phyloP scores from a whole-genome alignment of 225 moss, liverwort and hornwort genomes.

The Marchantia paleacea region DNA sequence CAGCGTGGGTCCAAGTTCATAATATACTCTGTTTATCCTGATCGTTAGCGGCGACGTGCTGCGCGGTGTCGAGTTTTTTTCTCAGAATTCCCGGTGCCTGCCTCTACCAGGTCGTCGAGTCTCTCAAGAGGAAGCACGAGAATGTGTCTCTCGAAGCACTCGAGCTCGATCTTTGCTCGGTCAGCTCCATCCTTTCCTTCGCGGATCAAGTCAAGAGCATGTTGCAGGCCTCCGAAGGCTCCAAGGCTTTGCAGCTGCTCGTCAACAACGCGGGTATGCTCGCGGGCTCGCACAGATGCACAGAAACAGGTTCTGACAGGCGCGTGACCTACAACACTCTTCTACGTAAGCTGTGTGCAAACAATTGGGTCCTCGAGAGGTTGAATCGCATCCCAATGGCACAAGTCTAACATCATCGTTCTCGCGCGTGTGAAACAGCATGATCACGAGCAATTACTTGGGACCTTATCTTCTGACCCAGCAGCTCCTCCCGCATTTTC shows the following conservation, averaged over 20 bases:
- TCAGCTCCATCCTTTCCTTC: conserved; percentile 63
- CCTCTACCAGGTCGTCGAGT: conserved; percentile 37
- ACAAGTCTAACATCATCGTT: background rate
- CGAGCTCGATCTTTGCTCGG: conserved; percentile 61
- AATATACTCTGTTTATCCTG: background rate
- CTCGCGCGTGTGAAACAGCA: conserved; percentile 37
- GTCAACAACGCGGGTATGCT: conserved; percentile 90
- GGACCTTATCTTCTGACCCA: conserved; percentile 76
- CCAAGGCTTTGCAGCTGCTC: conserved; percentile 63
- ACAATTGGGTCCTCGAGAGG: background rate
- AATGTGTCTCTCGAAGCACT: conserved; percentile 58
- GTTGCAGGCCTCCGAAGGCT: conserved; percentile 44
- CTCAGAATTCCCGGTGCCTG: background rate
- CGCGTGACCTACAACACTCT: conserved; percentile 7
- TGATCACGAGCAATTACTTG: conserved; percentile 76
- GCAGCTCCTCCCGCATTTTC: conserved; percentile 65
- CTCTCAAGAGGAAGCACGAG: conserved; percentile 40
- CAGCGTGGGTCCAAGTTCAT: too few species aligned
- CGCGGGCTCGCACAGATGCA: conserved; percentile 67
- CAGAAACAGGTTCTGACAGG: conserved; percentile 62
- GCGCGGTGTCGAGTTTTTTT: background rate
- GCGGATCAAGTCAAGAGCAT: conserved; percentile 42
- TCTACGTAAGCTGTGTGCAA: background rate
- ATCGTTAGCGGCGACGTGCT: background rate
- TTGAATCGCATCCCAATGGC: background rate